Evolutionary conservation across 2,329 filamentous ascomycete genomes (phyloP).

Genomic region (Aspergillus ochraceus): DNA sequence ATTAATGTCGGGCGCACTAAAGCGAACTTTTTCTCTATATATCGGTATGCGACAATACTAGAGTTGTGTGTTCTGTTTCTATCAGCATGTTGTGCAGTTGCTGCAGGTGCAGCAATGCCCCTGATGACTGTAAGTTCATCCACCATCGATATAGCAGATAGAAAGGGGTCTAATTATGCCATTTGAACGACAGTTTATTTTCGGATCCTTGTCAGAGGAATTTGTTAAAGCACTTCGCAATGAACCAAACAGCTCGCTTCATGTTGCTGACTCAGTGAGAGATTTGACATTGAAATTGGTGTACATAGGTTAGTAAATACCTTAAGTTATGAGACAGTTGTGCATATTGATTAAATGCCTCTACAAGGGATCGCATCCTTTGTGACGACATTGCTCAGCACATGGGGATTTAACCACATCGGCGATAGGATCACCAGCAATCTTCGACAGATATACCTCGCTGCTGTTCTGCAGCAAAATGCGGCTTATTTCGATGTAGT

Average conservation of each 20-base stretch:
- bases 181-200: too few species aligned
- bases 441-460: not conserved
- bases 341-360: not conserved
- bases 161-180: too few species aligned
- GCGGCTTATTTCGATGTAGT: slow-evolving; percentile 45
- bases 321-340: too few species aligned
- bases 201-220: not conserved
- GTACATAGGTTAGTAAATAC: slow-evolving; percentile 9
- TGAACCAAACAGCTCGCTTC: too few species aligned
- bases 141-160: too few species aligned
- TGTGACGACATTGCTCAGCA: not conserved
- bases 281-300: slow-evolving; percentile 1
- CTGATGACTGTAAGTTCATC: not conserved
- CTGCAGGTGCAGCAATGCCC: slow-evolving; percentile 9
- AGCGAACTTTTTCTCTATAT: slow-evolving; percentile 2
- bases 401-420: not conserved
- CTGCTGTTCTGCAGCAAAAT: slow-evolving; percentile 53
- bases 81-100: slow-evolving; percentile 6
- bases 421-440: not conserved
- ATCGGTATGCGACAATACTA: not conserved
- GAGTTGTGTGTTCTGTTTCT: not conserved
- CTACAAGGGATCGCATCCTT: not conserved
- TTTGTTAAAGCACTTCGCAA: not conserved
- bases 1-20: not conserved
- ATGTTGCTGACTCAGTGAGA: too few species aligned